These are phyloP conservation scores for Eremomyces bilateralis DNA, from an alignment of 495 filamentous ascomycete species.

Conservation along the genomic window DNA sequence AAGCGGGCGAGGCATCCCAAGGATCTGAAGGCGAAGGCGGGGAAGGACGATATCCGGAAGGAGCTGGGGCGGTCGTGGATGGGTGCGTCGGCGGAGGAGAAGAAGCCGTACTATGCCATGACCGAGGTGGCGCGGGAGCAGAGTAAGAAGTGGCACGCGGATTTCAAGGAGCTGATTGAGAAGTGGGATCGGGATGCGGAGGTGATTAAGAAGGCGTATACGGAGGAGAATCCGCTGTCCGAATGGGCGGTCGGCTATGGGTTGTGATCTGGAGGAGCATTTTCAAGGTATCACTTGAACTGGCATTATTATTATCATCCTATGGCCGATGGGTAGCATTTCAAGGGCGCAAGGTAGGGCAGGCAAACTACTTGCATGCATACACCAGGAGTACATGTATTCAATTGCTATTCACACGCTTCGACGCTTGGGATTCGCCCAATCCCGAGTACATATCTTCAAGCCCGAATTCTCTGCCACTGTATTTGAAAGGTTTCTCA, in stretches of 20 bases:
- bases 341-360: no score
- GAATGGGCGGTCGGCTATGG: constrained; percentile 1
- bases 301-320: no score
- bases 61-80: constrained; percentile 81
- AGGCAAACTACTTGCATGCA: no score
- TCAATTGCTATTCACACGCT: no score
- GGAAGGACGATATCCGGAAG: constrained; percentile 53
- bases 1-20: constrained; percentile 41
- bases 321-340: no score
- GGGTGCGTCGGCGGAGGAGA: constrained; percentile 40
- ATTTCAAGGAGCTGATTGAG: constrained; percentile 32
- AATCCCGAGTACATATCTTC: no score
- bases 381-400: no score
- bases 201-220: constrained; percentile 39
- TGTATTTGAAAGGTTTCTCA: no score
- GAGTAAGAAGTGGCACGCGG: constrained; percentile 32
- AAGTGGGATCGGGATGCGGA: constrained; percentile 50
- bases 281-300: no score
- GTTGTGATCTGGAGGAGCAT: no score
- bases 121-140: constrained; percentile 41
- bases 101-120: constrained; percentile 52
- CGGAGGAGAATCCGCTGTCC: constrained; percentile 31
- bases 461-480: no score
- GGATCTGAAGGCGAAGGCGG: constrained; percentile 35
- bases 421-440: no score